phyloP scores from a whole-genome alignment of 164 flowering plant genomes.

The Malania oleifera region DNA sequence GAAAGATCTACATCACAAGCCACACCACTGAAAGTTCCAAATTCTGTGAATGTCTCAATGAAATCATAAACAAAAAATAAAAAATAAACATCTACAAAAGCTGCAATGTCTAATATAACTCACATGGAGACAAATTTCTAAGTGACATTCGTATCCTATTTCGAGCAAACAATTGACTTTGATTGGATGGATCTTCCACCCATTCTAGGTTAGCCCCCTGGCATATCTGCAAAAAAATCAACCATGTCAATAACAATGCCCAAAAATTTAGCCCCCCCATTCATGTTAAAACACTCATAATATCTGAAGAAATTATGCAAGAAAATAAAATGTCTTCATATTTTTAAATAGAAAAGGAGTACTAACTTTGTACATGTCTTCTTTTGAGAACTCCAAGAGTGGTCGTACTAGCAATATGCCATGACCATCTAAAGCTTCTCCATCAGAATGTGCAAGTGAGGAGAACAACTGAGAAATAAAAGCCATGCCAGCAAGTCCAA shows the following conservation, averaged over 20 bases:
- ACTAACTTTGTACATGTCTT: conserved; percentile 70
- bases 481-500: conserved; percentile 95
- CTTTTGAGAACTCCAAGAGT: conserved; percentile 72
- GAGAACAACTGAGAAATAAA: conserved; percentile 67
- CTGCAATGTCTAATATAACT: conserved; percentile 21
- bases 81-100: neutral
- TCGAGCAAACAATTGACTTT: conserved; percentile 57
- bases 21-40: neutral
- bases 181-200: conserved; percentile 97
- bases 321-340: neutral
- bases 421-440: conserved; percentile 24
- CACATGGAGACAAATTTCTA: conserved; percentile 38
- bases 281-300: no score
- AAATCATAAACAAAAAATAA: conserved; percentile 2
- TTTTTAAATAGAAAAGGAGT: neutral
- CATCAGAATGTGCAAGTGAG: conserved; percentile 18
- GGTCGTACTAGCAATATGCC: conserved; percentile 74
- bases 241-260: neutral
- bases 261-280: neutral
- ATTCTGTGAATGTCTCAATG: conserved; percentile 3
- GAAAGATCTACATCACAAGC: no score
- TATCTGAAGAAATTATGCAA: neutral
- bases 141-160: conserved; percentile 76
- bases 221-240: conserved; percentile 52
- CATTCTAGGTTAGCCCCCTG: conserved; percentile 42